A percentile compares a stretch with the other conserved stretches of the same genome.
These are phyloP conservation scores for Zea mays DNA, from an alignment of 176 grass and related monocot genomes.

Conservation along the genomic window Zm-B73-REFERENCE-NAM-5.0 NC_050098.1:222762001-222762500, in stretches of 20 bases:
- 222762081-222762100: conserved; percentile 56
- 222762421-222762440: conserved; percentile 93
- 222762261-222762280: conserved; percentile 59
- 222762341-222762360: conserved; percentile 89
- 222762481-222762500: conserved; percentile 10
- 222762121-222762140: conserved; percentile 91
- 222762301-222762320: conserved; percentile 96
- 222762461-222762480: conserved; percentile 64
- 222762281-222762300: conserved; percentile 57
- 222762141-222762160: conserved; percentile 63
- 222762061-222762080: conserved; percentile 76
- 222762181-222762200: conserved; percentile 49
- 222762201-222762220: conserved; percentile 53
- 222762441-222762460: conserved; percentile 97
- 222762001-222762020: conserved; percentile 76
- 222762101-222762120: conserved; percentile 44
- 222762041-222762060: conserved; percentile 92
- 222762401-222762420: conserved; percentile 89
- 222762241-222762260: conserved; percentile 90
- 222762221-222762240: conserved; percentile 46
- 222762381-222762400: conserved; percentile 44
- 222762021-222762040: conserved; percentile 86
- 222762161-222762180: conserved; percentile 40
- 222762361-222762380: conserved; percentile 65
- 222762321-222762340: conserved; percentile 94